Base-by-base conservation (phyloP, 2,329 filamentous ascomycete genomes). In the Talaromyces sp. region DNA sequence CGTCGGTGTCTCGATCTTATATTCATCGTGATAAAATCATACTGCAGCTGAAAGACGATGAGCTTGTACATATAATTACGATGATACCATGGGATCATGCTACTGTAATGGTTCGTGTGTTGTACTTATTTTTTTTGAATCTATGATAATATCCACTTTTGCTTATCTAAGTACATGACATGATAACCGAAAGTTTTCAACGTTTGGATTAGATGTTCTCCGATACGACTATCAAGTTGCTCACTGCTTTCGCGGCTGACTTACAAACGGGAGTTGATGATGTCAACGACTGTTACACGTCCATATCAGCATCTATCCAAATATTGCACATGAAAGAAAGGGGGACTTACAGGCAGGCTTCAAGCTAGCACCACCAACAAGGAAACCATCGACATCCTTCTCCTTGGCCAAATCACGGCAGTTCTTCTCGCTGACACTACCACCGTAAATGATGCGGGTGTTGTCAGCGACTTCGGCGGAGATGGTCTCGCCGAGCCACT, bases 361-460 rank as follows among this genome's bases (percentile, higher is more conserved):
- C 83, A 98, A 87, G 79, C 91, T 95, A 77, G 94, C 94, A 81
- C 94, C 94, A 70, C 94, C 94, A 71, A 98, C 94, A 72, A 98
- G 87, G 89, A 98, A 98, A 66, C 95, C 95, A 80, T 99, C 95
- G 79, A 99, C 97, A 81, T 99, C 95, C 69, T 87, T 79, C 87
- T 98, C 88, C 85, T 93, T 94, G 78, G 90, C 88, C 74, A 99
- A 87, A 70, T 98, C 94, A 76, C 85, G 87, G 86, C 92, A 96
- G 88, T 99, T 99, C 90, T 97, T 97, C 86, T 97, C 95, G 78
- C 86, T 96, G 74, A 99, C 95, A 74, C 90, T 95, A 77, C 95
- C 95, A 71, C 95, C 95, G 82, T 99, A 99, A 77, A 99, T 89
- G 78, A 99, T 92, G 74, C 95, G 88, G 68, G 93, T 97, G 83